Conservation (phyloP, 306 rosid species). For the Vigna unguiculata region DNA sequence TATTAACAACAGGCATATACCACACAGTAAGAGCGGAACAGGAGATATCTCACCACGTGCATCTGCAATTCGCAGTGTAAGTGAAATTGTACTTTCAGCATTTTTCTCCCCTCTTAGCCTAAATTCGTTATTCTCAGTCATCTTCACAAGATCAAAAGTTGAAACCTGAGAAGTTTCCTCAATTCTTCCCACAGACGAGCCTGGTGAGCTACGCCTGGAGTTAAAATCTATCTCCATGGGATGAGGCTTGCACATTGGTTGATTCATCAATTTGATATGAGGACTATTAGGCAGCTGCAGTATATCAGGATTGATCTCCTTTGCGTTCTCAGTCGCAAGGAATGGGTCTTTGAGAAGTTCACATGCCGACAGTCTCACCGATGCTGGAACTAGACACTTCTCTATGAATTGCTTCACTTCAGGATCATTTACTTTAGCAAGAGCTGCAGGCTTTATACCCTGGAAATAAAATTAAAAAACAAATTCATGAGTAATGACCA, state of each 20-base stretch:
- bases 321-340: conserved; percentile 60
- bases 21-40: conserved; percentile 1
- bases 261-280: conserved; percentile 42
- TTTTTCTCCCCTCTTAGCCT: conserved; percentile 68
- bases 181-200: conserved; percentile 43
- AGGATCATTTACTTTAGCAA: conserved; percentile 69
- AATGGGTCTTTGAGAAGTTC: conserved; percentile 90
- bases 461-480: conserved; percentile 40
- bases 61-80: conserved; percentile 67
- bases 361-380: conserved; percentile 70
- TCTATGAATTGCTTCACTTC: conserved; percentile 82
- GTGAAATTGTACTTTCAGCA: conserved; percentile 57
- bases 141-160: conserved; percentile 52
- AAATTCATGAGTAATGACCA: neutral
- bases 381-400: conserved; percentile 84
- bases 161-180: conserved; percentile 53
- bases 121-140: conserved; percentile 61
- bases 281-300: conserved; percentile 37
- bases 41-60: conserved; percentile 49
- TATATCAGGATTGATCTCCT: conserved; percentile 43
- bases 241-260: conserved; percentile 51
- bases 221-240: conserved; percentile 72
- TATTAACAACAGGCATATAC: conserved; percentile 26
- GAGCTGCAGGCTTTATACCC: conserved; percentile 93
- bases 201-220: conserved; percentile 52